Evolutionary conservation across 1,284 basidiomycete species (phyloP).

Genomic region (Kalmanozyma brasiliensis): DNA sequence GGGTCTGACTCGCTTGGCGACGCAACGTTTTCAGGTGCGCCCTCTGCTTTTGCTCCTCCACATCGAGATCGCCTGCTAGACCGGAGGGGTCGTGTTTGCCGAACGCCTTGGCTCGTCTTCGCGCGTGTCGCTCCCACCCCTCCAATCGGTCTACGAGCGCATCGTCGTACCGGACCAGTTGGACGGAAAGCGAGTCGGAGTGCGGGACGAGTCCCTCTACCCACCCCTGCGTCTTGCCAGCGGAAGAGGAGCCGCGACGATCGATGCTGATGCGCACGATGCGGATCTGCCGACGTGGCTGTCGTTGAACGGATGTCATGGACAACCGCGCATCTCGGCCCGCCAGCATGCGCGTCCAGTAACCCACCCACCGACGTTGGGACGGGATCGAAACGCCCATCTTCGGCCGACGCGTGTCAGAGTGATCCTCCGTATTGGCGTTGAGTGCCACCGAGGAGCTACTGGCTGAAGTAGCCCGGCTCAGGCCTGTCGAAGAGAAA

Average conservation of each 20-base stretch:
- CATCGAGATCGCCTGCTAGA: constrained; percentile 37
- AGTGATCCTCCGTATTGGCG: constrained; percentile 44
- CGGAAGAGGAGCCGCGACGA: constrained; percentile 4
- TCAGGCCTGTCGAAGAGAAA: too few species aligned
- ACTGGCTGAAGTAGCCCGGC: too few species aligned
- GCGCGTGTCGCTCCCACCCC: constrained; percentile 52
- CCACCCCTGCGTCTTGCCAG: constrained; percentile 2
- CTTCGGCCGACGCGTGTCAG: constrained; percentile 26
- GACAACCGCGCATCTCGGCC: constrained; percentile 42
- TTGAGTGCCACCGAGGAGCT: constrained; percentile 29
- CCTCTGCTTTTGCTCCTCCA: constrained; percentile 27
- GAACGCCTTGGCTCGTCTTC: constrained; percentile 47
- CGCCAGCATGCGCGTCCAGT: constrained; percentile 56
- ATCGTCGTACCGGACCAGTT: constrained; percentile 50
- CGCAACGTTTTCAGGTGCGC: constrained; percentile 40
- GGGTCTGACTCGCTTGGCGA: constrained; percentile 24
- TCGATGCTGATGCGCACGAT: constrained; percentile 50
- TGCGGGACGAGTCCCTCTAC: constrained; percentile 40
- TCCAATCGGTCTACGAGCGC: constrained; percentile 48
- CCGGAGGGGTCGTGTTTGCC: constrained; percentile 48
- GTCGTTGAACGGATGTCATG: constrained; percentile 25
- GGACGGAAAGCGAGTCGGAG: constrained; percentile 46
- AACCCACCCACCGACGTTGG: constrained; percentile 56
- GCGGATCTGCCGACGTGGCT: constrained; percentile 41
- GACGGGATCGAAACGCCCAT: constrained; percentile 57